These are phyloP conservation scores for Arbutus unedo DNA, from an alignment of 148 eudicot genomes.

Conservation along the genomic window DNA sequence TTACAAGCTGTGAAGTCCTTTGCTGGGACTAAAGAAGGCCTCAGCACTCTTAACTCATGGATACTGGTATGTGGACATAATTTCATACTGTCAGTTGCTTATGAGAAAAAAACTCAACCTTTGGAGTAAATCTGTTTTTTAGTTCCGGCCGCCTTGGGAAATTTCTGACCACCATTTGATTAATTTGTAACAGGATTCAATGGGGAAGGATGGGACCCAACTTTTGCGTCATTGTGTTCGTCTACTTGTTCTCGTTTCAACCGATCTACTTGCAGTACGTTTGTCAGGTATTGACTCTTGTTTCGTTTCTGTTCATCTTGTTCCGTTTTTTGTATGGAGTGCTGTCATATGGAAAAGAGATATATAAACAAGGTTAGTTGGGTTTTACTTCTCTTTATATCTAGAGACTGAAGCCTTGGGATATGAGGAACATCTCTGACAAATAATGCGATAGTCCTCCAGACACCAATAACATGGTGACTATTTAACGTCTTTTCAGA, in stretches of 20 bases:
- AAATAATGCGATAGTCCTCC: neutral
- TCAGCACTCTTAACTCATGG: slow-evolving; percentile 83
- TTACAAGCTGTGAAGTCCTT: slow-evolving; percentile 77
- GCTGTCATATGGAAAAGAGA: too few species aligned
- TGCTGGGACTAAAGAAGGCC: slow-evolving; percentile 92
- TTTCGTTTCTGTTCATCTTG: neutral
- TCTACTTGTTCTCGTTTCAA: slow-evolving; percentile 81
- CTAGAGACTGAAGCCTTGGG: neutral
- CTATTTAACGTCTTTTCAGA: neutral
- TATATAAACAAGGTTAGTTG: neutral
- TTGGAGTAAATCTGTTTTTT: neutral
- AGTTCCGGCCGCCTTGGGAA: neutral
- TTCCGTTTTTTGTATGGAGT: too few species aligned
- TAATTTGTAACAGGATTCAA: slow-evolving; percentile 66
- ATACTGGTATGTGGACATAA: slow-evolving; percentile 55
- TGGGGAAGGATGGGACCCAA: slow-evolving; percentile 99
- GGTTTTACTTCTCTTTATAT: neutral
- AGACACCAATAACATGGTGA: neutral
- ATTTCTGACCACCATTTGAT: neutral
- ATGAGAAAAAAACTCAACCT: neutral
- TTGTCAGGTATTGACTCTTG: slow-evolving; percentile 66
- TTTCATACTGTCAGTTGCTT: neutral
- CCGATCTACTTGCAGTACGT: slow-evolving; percentile 87
- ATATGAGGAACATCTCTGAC: neutral
- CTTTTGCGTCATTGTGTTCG: slow-evolving; percentile 98